These are phyloP conservation scores for Meyerozyma elateridarum DNA, from an alignment of 1,139 yeast genomes.

Conservation along the genomic window DNA sequence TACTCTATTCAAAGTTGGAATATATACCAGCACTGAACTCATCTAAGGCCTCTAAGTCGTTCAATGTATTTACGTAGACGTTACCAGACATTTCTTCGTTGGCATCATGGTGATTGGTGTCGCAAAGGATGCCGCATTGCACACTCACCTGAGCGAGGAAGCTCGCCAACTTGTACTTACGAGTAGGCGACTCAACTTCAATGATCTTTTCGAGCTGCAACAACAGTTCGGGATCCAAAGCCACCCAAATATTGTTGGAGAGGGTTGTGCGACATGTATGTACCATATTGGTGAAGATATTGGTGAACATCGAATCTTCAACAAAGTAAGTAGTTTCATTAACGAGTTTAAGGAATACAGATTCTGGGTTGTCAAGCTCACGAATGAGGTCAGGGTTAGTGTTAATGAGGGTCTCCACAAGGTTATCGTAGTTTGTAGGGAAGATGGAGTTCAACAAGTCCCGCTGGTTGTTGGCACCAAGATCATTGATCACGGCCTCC, in stretches of 20 bases:
- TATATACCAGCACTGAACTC: constrained; percentile 89
- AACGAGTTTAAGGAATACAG: constrained; percentile 41
- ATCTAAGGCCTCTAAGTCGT: constrained; percentile 63
- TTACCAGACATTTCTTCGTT: constrained; percentile 37
- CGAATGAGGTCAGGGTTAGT: constrained; percentile 42
- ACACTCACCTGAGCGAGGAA: constrained; percentile 63
- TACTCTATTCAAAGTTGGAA: constrained; percentile 61
- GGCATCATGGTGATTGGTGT: constrained; percentile 23
- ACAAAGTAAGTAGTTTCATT: constrained; percentile 39
- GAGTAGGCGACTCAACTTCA: constrained; percentile 15
- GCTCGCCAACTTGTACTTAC: constrained; percentile 57
- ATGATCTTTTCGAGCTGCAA: constrained; percentile 14
- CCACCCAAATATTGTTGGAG: constrained; percentile 22
- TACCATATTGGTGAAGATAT: constrained; percentile 28
- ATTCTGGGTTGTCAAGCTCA: constrained; percentile 34
- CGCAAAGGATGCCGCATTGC: constrained; percentile 56
- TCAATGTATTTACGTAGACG: constrained; percentile 40
- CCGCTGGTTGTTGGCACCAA: constrained; percentile 15
- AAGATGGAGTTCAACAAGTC: constrained; percentile 30
- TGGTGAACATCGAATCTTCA: constrained; percentile 27
- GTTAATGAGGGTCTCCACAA: constrained; percentile 40
- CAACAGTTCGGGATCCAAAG: constrained; percentile 18
- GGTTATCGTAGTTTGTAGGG: constrained; percentile 38
- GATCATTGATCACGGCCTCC: constrained; percentile 15
- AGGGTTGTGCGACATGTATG: constrained; percentile 26